These are phyloP conservation scores for Artemisia tridentata DNA, from an alignment of 129 eudicot genomes.

Conservation along the genomic window DNA sequence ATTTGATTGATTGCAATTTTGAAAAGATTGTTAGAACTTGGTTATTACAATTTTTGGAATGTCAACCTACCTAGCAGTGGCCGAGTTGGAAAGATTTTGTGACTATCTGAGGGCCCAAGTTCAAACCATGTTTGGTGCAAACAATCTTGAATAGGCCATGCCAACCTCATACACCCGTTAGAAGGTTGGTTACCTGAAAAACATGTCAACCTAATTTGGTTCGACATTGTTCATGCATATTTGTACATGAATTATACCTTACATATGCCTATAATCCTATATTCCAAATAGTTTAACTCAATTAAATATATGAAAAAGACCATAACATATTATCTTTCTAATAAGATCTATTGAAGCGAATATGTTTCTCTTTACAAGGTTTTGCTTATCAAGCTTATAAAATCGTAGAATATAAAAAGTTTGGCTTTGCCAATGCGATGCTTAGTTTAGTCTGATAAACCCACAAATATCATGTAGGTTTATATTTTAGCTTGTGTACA, in stretches of 20 bases:
- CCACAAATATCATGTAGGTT: not conserved
- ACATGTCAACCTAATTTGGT: too few species aligned
- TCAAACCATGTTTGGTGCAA: not conserved
- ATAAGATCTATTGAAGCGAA: not conserved
- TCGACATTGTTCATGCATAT: too few species aligned
- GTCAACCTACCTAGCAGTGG: too few species aligned
- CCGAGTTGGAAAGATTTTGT: not conserved
- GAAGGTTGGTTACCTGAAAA: too few species aligned
- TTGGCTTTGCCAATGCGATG: not conserved
- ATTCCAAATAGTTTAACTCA: too few species aligned
- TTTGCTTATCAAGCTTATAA: not conserved
- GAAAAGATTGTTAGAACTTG: too few species aligned
- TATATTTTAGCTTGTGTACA: slow-evolving; percentile 2
- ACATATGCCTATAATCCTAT: too few species aligned
- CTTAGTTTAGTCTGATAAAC: not conserved
- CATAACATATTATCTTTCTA: not conserved
- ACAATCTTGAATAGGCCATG: too few species aligned
- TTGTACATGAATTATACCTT: too few species aligned
- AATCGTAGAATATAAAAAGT: not conserved
- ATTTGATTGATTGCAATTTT: not conserved
- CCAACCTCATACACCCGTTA: too few species aligned
- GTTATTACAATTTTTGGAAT: too few species aligned
- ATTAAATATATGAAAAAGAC: too few species aligned
- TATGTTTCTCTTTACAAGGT: slow-evolving; percentile 10
- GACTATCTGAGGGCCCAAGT: not conserved